Percentiles rank a stretch among this genome's conserved stretches.
Evolutionary conservation across 2,329 filamentous ascomycete species (phyloP).

Genomic region (Sclerotinia glacialis): DNA sequence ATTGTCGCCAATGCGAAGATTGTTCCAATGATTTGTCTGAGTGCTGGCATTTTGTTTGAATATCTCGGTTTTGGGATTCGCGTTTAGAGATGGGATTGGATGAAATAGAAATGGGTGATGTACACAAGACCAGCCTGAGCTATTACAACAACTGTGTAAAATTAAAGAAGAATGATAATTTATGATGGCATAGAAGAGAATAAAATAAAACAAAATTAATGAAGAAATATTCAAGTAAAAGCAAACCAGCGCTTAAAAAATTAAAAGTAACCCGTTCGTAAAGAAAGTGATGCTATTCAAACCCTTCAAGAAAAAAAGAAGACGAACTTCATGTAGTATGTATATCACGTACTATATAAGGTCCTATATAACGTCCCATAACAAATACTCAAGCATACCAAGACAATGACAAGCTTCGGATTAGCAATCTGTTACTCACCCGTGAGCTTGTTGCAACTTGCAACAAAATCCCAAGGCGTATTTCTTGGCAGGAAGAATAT

Average conservation of each 20-base stretch:
- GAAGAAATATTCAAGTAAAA: conserved; percentile 29
- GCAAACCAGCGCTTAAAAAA: conserved; percentile 40
- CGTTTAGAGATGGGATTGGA: background rate
- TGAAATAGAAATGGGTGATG: conserved; percentile 15
- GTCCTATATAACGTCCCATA: background rate
- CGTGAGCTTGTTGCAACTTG: background rate
- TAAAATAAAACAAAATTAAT: conserved; percentile 27
- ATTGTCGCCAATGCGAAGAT: conserved; percentile 33
- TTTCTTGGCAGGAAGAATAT: background rate
- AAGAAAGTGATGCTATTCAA: background rate
- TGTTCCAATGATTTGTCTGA: conserved; percentile 36
- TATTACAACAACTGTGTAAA: conserved; percentile 30
- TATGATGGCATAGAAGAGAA: conserved; percentile 24
- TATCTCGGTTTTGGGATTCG: background rate
- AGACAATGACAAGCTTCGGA: background rate
- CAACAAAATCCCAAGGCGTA: background rate
- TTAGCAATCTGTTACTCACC: background rate
- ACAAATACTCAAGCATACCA: conserved; percentile 3
- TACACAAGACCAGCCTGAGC: conserved; percentile 38
- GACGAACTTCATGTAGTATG: background rate
- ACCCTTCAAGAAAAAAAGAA: background rate
- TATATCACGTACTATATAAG: too few relatives aligned
- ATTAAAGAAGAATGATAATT: conserved; percentile 11
- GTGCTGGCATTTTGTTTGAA: conserved; percentile 34
- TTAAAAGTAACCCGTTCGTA: conserved; percentile 1